Base-by-base conservation (phyloP, 352 stramenopile species). In the Phytophthora macrochlamydospora region DNA sequence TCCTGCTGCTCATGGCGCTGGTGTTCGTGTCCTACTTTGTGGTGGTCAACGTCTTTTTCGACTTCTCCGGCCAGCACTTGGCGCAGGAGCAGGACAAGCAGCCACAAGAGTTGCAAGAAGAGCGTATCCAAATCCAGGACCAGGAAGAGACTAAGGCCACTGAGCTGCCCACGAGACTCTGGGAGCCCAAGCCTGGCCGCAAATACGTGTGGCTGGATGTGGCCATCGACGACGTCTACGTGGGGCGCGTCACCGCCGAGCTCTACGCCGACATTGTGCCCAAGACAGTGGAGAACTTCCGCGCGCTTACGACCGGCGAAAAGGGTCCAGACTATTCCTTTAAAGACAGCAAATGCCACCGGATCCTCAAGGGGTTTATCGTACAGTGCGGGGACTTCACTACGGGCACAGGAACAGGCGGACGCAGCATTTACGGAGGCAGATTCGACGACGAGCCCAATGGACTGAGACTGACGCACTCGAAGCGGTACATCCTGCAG, bases 391-490 rank as follows among this genome's bases (percentile, higher is more conserved):
- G 97, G 18, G 97, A 99, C 78, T 99, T 99, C 73, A 99, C 97
- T 33, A 70, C 89, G 56, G 90, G 92, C 43, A 98, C 98, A 65
- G 97, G 97, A 64, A 98, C 91, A 43, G 97, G 97, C 52, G 97
- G 97, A 52, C 97, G 99, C 48, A 93, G 83, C 71, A 96, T 96
- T 42, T 98, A 95, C 73, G 93, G 92, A 50, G 90, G 97, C 63
- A 98, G 98, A 71, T 98, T 98, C 79, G 84, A 79, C 35, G 97
- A 99, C 78, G 97, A 99, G 79, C 99, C 99, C 85, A 99, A 99
- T 75, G 72, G 82, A 14, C 73, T 98, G 42, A 98, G 82, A 14
- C 73, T 98, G 42, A 98, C 96, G 68, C 97, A 99, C 80, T 95
- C 89, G 59, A 87, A 96, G 57, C 80, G 91, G 52, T 96, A 94